Evolutionary conservation across 2,329 filamentous ascomycete genomes (phyloP).

Genomic region (Monosporascus sp.): DNA sequence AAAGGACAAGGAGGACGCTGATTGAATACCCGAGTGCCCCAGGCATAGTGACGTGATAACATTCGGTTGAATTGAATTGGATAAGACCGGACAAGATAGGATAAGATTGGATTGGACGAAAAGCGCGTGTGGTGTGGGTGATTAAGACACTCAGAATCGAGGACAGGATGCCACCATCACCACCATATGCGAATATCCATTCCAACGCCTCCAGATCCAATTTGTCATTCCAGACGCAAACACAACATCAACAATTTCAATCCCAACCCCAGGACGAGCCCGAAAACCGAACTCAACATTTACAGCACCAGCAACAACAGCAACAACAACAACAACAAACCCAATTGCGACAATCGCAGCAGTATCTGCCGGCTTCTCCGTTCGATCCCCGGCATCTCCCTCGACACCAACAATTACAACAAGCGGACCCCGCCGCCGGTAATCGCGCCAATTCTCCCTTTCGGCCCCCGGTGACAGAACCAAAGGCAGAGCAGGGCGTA

Average conservation of each 20-base stretch:
- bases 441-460: background rate
- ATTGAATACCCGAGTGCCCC: background rate
- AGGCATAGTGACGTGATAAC: background rate
- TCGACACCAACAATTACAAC: background rate
- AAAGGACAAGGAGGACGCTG: background rate
- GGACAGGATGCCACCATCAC: constrained; percentile 3
- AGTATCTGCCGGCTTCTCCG: background rate
- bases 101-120: background rate
- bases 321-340: background rate
- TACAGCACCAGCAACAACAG: background rate
- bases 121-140: background rate
- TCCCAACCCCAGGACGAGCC: too few relatives aligned
- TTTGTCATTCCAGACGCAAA: background rate
- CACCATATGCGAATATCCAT: background rate
- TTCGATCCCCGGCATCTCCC: background rate
- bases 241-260: background rate
- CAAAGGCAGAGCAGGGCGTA: background rate
- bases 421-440: background rate
- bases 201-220: background rate
- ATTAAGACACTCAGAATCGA: background rate
- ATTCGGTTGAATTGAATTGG: too few relatives aligned
- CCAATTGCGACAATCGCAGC: background rate
- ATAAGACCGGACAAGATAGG: background rate
- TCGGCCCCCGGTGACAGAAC: background rate
- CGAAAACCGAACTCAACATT: background rate